Percentiles rank a stretch among this genome's conserved stretches.
phyloP scores from a whole-genome alignment of 257 asterid species.

The Euphrasia confusa region DNA sequence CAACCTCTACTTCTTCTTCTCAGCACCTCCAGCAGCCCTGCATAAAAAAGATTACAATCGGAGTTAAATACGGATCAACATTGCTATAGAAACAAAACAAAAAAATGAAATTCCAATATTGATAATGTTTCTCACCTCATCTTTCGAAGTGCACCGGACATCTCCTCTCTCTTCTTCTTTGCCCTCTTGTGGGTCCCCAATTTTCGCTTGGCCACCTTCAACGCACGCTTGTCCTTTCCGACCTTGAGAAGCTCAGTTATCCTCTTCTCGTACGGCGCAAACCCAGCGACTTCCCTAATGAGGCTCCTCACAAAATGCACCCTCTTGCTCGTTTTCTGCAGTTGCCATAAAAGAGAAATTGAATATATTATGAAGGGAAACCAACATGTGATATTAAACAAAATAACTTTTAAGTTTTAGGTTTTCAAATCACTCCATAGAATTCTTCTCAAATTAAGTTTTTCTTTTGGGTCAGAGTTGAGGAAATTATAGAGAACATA shows the following conservation, averaged over 20 bases:
- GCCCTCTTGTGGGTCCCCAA: constrained; percentile 87
- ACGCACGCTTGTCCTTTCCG: constrained; percentile 70
- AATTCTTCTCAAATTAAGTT: too few relatives aligned
- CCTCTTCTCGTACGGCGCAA: constrained; percentile 78
- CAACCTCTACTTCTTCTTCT: constrained; percentile 60
- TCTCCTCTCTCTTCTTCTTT: constrained; percentile 82
- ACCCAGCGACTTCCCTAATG: constrained; percentile 71
- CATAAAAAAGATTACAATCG: neutral
- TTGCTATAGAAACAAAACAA: neutral
- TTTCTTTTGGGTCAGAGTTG: too few relatives aligned
- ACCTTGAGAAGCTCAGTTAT: constrained; percentile 75
- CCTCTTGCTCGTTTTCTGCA: constrained; percentile 69
- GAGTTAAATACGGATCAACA: neutral
- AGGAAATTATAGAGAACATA: too few relatives aligned
- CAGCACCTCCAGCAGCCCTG: constrained; percentile 83
- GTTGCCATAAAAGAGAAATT: neutral
- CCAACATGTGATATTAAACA: neutral
- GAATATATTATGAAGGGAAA: neutral
- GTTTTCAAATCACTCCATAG: too few relatives aligned
- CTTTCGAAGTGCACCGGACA: constrained; percentile 66
- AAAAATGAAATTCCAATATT: neutral
- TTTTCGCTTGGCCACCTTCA: constrained; percentile 75
- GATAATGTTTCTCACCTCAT: constrained; percentile 46
- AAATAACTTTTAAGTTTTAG: too few relatives aligned
- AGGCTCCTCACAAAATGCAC: constrained; percentile 59